Evolutionary conservation across 768 basidiomycete genomes (phyloP).

Genomic region (Kwoniella sp.): DNA sequence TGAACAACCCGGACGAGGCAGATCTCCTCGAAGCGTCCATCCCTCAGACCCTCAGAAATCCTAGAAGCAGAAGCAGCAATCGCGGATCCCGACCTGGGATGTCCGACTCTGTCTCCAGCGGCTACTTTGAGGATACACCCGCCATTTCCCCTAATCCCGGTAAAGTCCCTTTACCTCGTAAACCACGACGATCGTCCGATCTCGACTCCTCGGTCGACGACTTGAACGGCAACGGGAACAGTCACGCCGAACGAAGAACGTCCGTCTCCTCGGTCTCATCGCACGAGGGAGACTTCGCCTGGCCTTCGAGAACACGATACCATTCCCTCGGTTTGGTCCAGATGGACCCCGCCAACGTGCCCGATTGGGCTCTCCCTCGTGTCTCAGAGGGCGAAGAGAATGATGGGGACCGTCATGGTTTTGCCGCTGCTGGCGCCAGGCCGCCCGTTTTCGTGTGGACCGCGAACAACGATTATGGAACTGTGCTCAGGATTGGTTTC

Average conservation of each 20-base stretch:
- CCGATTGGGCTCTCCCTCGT: slow-evolving; percentile 23
- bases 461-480: slow-evolving; percentile 74
- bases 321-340: slow-evolving; percentile 47
- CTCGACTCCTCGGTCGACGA: slow-evolving; percentile 32
- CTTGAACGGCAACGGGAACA: slow-evolving; percentile 13
- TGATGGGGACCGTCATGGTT: slow-evolving; percentile 36
- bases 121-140: slow-evolving; percentile 7
- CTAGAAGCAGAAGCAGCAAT: slow-evolving; percentile 25
- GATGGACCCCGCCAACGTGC: slow-evolving; percentile 44
- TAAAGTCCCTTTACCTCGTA: slow-evolving; percentile 8
- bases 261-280: slow-evolving; percentile 48
- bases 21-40: slow-evolving; percentile 51
- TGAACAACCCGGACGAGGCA: slow-evolving; percentile 41
- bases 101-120: slow-evolving; percentile 23
- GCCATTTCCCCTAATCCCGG: slow-evolving; percentile 8
- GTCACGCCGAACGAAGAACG: slow-evolving; percentile 30
- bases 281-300: slow-evolving; percentile 38
- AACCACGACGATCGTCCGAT: slow-evolving; percentile 25
- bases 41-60: slow-evolving; percentile 13
- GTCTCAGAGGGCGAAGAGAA: slow-evolving; percentile 27
- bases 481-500: slow-evolving; percentile 78
- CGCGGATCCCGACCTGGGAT: slow-evolving; percentile 15
- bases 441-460: slow-evolving; percentile 64
- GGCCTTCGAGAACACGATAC: slow-evolving; percentile 19
- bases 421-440: slow-evolving; percentile 56